Conservation (phyloP, 2,329 filamentous ascomycete genomes). For the Pseudocercospora fijiensis region DNA sequence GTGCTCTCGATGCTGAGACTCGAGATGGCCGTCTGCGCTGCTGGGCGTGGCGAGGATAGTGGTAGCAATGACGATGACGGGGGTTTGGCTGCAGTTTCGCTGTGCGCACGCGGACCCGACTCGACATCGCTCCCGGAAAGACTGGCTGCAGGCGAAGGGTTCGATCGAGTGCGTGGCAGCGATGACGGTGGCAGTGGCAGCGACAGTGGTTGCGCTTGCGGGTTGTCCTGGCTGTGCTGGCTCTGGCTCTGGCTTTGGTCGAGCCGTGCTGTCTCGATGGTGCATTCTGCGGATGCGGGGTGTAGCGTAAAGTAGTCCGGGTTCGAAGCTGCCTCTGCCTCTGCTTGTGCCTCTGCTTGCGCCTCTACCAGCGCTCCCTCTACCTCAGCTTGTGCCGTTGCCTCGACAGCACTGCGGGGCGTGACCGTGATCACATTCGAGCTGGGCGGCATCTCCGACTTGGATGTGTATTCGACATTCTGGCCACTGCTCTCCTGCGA, state of each 20-base stretch:
- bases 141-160: background rate
- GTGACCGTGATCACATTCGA: conserved; percentile 30
- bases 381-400: conserved; percentile 10
- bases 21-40: conserved; percentile 43
- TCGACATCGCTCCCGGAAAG: conserved; percentile 4
- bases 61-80: conserved; percentile 21
- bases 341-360: conserved; percentile 19
- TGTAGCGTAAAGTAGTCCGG: conserved; percentile 6
- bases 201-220: conserved; percentile 9
- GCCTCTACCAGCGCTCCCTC: no score
- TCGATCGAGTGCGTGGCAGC: conserved; percentile 2
- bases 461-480: conserved; percentile 42
- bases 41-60: conserved; percentile 35
- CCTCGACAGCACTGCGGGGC: conserved; percentile 23
- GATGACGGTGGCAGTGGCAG: conserved; percentile 22
- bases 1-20: conserved; percentile 44
- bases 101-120: background rate
- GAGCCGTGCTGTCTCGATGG: background rate
- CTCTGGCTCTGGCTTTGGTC: no score
- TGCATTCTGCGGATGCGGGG: conserved; percentile 1
- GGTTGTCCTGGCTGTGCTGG: background rate
- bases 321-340: conserved; percentile 9
- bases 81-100: conserved; percentile 5
- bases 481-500: conserved; percentile 22
- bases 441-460: conserved; percentile 42